phyloP scores from a whole-genome alignment of 2,329 filamentous ascomycete genomes.

The Beauveria brongniartii region DNA sequence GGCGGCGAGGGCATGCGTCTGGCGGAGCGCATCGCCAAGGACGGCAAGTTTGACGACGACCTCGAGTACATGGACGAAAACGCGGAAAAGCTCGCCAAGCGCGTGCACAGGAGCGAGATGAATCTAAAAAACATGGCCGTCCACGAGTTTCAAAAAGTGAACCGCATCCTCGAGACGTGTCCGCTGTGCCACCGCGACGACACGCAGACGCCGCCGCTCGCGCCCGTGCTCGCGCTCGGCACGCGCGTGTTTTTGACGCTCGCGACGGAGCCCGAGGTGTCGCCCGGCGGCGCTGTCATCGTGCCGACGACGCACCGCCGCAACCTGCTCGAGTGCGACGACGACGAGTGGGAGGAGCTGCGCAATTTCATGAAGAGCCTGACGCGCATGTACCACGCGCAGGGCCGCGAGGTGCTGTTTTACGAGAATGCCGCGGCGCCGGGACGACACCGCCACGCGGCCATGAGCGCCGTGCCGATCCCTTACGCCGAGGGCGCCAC shows the following conservation, averaged over 20 bases:
- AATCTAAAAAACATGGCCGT: conserved; percentile 85
- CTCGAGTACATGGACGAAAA: conserved; percentile 98
- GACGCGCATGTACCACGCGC: conserved; percentile 88
- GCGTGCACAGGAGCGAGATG: conserved; percentile 79
- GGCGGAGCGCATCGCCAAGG: conserved; percentile 90
- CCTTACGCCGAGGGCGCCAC: conserved; percentile 87
- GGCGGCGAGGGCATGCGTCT: conserved; percentile 76
- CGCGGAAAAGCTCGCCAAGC: conserved; percentile 76
- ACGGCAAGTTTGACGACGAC: conserved; percentile 82
- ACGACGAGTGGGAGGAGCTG: conserved; percentile 98
- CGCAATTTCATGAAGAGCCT: conserved; percentile 98
- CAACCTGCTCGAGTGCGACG: conserved; percentile 95
- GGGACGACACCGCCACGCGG: conserved; percentile 71
- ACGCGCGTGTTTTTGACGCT: conserved; percentile 85
- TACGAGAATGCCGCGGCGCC: conserved; percentile 93
- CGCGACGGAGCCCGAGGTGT: conserved; percentile 81
- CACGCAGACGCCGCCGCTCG: conserved; percentile 60
- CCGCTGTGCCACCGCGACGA: conserved; percentile 92
- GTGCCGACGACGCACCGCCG: conserved; percentile 78
- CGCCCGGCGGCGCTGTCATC: conserved; percentile 75
- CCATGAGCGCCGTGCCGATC: conserved; percentile 77
- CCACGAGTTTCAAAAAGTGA: conserved; percentile 81
- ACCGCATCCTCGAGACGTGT: conserved; percentile 76
- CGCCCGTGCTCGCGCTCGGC: conserved; percentile 77
- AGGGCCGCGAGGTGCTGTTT: conserved; percentile 87